Evolutionary conservation across 2,329 filamentous ascomycete genomes (phyloP), one percentile per base, ranked within the genome.

Genomic region (Magnaporthiopsis incrustans): DNA sequence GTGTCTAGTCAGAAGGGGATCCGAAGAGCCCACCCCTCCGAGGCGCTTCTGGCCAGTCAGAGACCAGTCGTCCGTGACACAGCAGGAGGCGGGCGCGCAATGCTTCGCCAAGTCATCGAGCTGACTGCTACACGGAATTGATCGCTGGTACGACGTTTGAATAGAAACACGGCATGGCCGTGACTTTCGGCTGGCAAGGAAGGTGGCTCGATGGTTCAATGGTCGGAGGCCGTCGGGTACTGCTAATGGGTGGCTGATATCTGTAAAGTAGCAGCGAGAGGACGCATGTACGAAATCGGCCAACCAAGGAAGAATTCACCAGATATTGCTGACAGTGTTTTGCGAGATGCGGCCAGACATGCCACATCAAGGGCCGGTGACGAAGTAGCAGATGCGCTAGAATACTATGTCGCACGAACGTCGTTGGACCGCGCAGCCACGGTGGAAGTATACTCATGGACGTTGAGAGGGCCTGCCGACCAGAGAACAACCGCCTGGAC

Each of bases 401-500:
- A 3, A 53, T 25, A 53, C 44, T 53, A n/a, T n/a, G 22, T 53
- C 7, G 44, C 44, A 53, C 44, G 44, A 5, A 25, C 22, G 44
- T 14, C 44, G n/a, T 25, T 25, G 44, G 44, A n/a, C n/a, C 18
- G 7, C 8, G 44, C 44, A 25, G 44, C 44, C 44, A 53, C 44
- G 44, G 44, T 25, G 18, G 44, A 53, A 22, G 94, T 88, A 73
- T 97, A 97, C 59, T 83, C 81, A 44, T 85, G 81, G 64, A 96
- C 71, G 66, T 90, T 84, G 67, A 97, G 74, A 5, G 88, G 83
- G 1, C 89, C 90, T 15, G 92, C 88, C 56, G 86, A 81, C 88
- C 93, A 96, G 3, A 96, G 74, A 70, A 92, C 78, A 59, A 95
- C 74, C 1, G 91, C 92, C 72, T 97, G 91, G 25, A 97, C 78